Evolutionary conservation across 768 basidiomycete species (phyloP).

Genomic region (Trametes gibbosa): DNA sequence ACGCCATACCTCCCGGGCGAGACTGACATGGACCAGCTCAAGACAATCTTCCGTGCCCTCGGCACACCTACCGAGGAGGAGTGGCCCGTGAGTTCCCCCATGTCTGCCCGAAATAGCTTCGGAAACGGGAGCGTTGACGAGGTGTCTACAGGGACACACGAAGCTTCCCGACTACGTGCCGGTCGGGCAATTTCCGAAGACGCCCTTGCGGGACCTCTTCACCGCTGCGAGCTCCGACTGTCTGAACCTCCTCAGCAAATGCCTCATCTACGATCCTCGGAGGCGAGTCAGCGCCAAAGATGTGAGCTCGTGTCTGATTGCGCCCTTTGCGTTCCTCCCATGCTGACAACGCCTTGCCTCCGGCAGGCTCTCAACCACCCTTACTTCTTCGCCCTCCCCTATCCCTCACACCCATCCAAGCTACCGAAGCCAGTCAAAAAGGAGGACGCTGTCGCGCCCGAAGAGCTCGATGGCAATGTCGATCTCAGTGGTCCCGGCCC

Average conservation of each 20-base stretch:
- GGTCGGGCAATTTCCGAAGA: slow-evolving; percentile 82
- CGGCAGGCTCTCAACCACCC: slow-evolving; percentile 77
- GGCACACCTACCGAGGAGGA: slow-evolving; percentile 97
- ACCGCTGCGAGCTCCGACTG: slow-evolving; percentile 87
- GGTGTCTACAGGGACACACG: slow-evolving; percentile 67
- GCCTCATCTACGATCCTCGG: slow-evolving; percentile 82
- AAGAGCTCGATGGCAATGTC: slow-evolving; percentile 77
- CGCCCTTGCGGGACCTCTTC: slow-evolving; percentile 82
- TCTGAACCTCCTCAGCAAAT: slow-evolving; percentile 75
- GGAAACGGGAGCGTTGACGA: background rate
- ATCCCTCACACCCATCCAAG: slow-evolving; percentile 85
- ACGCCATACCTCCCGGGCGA: slow-evolving; percentile 96
- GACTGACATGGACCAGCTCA: slow-evolving; percentile 94
- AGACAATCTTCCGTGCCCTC: slow-evolving; percentile 89
- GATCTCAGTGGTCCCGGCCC: slow-evolving; percentile 49
- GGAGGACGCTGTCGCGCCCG: slow-evolving; percentile 54
- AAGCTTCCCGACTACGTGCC: slow-evolving; percentile 88
- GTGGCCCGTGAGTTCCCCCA: slow-evolving; percentile 73
- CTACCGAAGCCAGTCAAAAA: slow-evolving; percentile 69
- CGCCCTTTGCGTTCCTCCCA: background rate
- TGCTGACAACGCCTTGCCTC: background rate
- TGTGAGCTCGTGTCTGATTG: slow-evolving; percentile 39
- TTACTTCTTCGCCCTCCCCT: slow-evolving; percentile 84
- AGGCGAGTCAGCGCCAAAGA: slow-evolving; percentile 78
- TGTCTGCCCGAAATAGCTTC: background rate